These are phyloP conservation scores for Senna tora DNA, from an alignment of 306 rosid species.

Conservation along the genomic window DNA sequence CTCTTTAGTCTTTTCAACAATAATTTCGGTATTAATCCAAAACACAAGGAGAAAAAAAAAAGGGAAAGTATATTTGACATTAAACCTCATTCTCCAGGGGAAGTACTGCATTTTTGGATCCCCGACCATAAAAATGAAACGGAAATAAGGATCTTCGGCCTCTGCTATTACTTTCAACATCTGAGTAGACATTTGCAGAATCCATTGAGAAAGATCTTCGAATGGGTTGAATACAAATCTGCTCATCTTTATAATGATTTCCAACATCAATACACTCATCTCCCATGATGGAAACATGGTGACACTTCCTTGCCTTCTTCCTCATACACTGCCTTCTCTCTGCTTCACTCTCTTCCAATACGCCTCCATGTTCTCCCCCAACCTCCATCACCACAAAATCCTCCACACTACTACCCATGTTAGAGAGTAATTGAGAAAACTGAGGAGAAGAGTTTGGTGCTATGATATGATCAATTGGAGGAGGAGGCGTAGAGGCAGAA, in stretches of 20 bases:
- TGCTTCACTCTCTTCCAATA: constrained; percentile 40
- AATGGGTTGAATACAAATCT: constrained; percentile 60
- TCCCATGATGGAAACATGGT: constrained; percentile 64
- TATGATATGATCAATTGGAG: constrained; percentile 42
- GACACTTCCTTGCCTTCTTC: constrained; percentile 43
- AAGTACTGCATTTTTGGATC: constrained; percentile 49
- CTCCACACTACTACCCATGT: constrained; percentile 57
- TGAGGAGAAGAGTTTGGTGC: constrained; percentile 87
- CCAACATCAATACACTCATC: constrained; percentile 72
- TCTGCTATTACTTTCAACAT: constrained; percentile 53
- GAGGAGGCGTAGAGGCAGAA: constrained; percentile 40
- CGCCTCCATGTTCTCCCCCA: constrained; percentile 23
- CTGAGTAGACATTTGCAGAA: constrained; percentile 66
- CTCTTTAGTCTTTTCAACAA: background rate
- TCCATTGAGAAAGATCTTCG: constrained; percentile 78
- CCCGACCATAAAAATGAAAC: constrained; percentile 53
- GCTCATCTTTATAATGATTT: constrained; percentile 58
- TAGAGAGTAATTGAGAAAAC: constrained; percentile 55
- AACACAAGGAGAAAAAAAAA: background rate
- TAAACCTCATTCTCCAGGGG: constrained; percentile 49
- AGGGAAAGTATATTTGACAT: background rate
- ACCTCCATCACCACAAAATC: constrained; percentile 76
- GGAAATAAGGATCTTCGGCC: constrained; percentile 60
- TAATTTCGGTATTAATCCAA: background rate
- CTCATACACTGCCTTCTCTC: constrained; percentile 25